Evolutionary conservation across 352 stramenopile species (phyloP).

Genomic region (Pythium graminicola): DNA sequence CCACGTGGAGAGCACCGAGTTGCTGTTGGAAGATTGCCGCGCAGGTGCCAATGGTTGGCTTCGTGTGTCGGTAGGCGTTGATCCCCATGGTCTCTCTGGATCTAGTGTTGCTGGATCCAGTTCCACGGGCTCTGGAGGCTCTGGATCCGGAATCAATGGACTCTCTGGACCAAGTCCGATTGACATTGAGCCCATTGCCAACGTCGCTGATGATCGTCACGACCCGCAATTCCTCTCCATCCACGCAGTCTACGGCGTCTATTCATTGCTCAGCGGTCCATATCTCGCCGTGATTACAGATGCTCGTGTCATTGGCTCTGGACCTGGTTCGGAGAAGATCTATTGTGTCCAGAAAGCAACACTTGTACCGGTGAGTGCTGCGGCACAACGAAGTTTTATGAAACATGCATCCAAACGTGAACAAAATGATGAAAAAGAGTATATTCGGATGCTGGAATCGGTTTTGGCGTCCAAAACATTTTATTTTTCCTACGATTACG

Average conservation of each 20-base stretch:
- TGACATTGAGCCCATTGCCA: constrained; percentile 43
- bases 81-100: constrained; percentile 6
- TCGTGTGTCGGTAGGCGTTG: constrained; percentile 11
- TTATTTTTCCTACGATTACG: constrained; percentile 68
- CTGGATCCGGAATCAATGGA: neutral
- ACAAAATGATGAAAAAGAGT: constrained; percentile 45
- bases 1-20: constrained; percentile 53
- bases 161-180: neutral
- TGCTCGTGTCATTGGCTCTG: constrained; percentile 52
- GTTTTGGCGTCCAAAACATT: constrained; percentile 46
- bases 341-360: constrained; percentile 47
- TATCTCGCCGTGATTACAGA: constrained; percentile 53
- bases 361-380: constrained; percentile 44
- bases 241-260: constrained; percentile 58
- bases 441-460: constrained; percentile 50
- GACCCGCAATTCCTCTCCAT: constrained; percentile 31
- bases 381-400: constrained; percentile 42
- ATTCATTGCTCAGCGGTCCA: constrained; percentile 51
- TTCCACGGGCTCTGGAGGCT: neutral
- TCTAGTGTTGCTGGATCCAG: neutral
- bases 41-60: constrained; percentile 57
- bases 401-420: constrained; percentile 50
- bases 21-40: constrained; percentile 79
- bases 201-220: constrained; percentile 33
- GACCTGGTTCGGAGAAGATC: constrained; percentile 49